These are phyloP conservation scores for Diaporthe sp. DNA, from an alignment of 2,329 filamentous ascomycete species.

Conservation along the genomic window DNA sequence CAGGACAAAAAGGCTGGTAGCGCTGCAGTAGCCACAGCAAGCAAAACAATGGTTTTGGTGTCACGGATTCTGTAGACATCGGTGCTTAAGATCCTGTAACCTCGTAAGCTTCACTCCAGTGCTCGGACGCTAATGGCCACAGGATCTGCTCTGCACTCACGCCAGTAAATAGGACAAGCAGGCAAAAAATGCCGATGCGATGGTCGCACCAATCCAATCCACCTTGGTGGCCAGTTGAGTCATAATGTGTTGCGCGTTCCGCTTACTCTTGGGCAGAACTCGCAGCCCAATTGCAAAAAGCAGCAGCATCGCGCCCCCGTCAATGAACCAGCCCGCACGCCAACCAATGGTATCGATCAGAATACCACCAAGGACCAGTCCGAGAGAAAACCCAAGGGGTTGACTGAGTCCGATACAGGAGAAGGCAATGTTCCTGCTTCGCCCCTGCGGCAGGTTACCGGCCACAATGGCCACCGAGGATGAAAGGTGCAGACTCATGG, in stretches of 20 bases:
- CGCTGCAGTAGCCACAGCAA: conserved; percentile 53
- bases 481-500: conserved; percentile 47
- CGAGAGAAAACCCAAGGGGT: conserved; percentile 61
- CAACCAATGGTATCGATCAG: conserved; percentile 59
- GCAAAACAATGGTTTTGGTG: conserved; percentile 54
- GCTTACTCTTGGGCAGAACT: conserved; percentile 47
- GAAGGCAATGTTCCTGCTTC: conserved; percentile 53
- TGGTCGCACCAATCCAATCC: conserved; percentile 63
- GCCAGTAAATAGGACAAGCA: conserved; percentile 65
- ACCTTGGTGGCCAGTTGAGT: conserved; percentile 51
- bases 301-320: conserved; percentile 47
- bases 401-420: conserved; percentile 56
- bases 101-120: neutral
- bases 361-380: conserved; percentile 60
- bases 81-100: conserved; percentile 48
- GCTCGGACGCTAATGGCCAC: neutral
- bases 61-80: conserved; percentile 53
- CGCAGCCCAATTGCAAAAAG: conserved; percentile 49
- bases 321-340: conserved; percentile 58
- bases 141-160: conserved; percentile 45
- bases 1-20: conserved; percentile 63
- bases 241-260: conserved; percentile 32
- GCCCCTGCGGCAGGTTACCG: conserved; percentile 43
- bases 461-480: conserved; percentile 50
- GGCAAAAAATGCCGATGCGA: conserved; percentile 58